Conservation (phyloP, 305 asterid species). For the Fraxinus albicans region DNA sequence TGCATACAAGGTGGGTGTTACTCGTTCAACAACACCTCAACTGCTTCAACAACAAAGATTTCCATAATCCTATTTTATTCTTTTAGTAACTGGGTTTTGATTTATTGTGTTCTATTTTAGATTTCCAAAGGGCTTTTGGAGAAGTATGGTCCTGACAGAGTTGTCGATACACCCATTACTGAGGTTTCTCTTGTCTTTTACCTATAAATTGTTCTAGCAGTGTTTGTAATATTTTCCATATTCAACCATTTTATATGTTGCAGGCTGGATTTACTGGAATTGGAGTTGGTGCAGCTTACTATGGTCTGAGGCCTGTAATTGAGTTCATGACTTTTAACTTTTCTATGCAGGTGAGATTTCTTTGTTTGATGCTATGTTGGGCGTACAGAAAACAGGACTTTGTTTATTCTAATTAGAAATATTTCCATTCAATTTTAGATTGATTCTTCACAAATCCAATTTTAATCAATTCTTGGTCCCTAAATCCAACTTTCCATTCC, state of each 20-base stretch:
- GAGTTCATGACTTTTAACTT: slow-evolving; percentile 58
- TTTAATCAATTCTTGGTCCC: background rate
- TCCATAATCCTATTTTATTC: background rate
- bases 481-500: background rate
- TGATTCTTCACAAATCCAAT: background rate
- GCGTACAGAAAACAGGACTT: background rate
- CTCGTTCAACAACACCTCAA: background rate
- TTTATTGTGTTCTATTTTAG: slow-evolving; percentile 19
- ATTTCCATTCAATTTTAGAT: background rate
- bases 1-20: slow-evolving; percentile 47
- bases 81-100: background rate
- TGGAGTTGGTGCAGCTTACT: slow-evolving; percentile 53
- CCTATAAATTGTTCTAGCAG: background rate
- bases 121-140: slow-evolving; percentile 47
- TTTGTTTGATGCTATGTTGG: background rate
- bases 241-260: background rate
- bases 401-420: background rate
- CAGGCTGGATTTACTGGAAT: slow-evolving; percentile 58
- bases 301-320: slow-evolving; percentile 45
- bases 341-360: slow-evolving; percentile 45
- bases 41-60: background rate
- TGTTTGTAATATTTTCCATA: background rate
- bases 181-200: slow-evolving; percentile 36
- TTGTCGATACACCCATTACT: slow-evolving; percentile 50
- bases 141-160: slow-evolving; percentile 56